Percentiles rank a stretch among this genome's conserved stretches.
phyloP scores from a whole-genome alignment of 2,329 filamentous ascomycete species.

The Apiospora kogelbergensis region DNA sequence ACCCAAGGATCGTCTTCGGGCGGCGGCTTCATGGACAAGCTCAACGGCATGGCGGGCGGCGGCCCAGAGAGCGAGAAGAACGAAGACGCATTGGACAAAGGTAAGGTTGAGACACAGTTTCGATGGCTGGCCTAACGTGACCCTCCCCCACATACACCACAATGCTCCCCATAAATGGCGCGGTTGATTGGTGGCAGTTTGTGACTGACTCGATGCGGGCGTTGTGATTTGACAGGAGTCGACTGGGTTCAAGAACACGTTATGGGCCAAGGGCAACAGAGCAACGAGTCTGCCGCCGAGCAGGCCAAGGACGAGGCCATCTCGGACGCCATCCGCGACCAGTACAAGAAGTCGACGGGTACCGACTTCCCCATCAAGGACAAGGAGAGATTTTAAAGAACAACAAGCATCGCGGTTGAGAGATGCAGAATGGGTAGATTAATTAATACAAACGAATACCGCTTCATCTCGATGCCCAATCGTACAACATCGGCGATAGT shows the following conservation, averaged over 20 bases:
- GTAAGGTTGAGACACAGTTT: conserved; percentile 37
- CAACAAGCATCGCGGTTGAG: too few species aligned
- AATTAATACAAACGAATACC: not conserved
- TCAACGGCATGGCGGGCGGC: conserved; percentile 72
- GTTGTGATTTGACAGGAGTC: conserved; percentile 53
- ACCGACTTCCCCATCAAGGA: conserved; percentile 69
- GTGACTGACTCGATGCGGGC: not conserved
- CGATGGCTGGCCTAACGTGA: not conserved
- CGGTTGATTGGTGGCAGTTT: conserved; percentile 4
- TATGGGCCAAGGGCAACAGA: conserved; percentile 67
- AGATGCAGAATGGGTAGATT: not conserved
- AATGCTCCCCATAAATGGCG: conserved; percentile 8
- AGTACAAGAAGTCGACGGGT: conserved; percentile 71
- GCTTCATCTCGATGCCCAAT: too few species aligned
- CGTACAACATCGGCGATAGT: not conserved
- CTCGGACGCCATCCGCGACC: conserved; percentile 66
- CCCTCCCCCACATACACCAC: not conserved
- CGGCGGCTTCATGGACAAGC: conserved; percentile 65
- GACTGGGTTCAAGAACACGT: conserved; percentile 78
- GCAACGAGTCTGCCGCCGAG: conserved; percentile 71
- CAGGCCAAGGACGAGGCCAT: conserved; percentile 84
- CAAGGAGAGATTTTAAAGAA: conserved; percentile 50
- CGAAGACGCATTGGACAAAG: conserved; percentile 81
- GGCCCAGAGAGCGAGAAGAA: conserved; percentile 76
- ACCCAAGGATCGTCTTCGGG: conserved; percentile 34